phyloP scores from a whole-genome alignment of 2,329 filamentous ascomycete species.

The Botrytis pseudocinerea region DNA sequence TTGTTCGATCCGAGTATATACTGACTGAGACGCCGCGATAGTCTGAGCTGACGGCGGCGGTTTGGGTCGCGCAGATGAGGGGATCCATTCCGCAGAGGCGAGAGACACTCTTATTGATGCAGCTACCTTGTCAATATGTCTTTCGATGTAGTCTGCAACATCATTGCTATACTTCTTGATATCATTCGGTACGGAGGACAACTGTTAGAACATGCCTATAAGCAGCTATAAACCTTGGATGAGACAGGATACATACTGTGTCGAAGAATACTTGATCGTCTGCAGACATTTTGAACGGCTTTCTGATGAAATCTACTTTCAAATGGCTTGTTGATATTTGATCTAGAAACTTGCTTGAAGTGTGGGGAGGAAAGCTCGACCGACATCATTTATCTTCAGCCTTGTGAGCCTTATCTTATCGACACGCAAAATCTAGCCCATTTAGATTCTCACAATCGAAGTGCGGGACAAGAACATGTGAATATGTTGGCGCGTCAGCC shows the following conservation, averaged over 20 bases:
- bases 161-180: conserved; percentile 69
- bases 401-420: conserved; percentile 15
- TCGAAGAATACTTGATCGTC: conserved; percentile 79
- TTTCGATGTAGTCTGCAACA: conserved; percentile 78
- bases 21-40: conserved; percentile 35
- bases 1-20: conserved; percentile 58
- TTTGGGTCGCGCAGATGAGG: conserved; percentile 62
- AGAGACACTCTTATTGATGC: conserved; percentile 68
- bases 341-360: conserved; percentile 16
- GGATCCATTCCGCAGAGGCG: conserved; percentile 70
- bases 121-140: conserved; percentile 76
- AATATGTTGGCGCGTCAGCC: conserved; percentile 10
- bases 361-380: conserved; percentile 18
- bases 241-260: conserved; percentile 56
- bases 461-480: background rate
- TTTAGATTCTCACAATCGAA: background rate
- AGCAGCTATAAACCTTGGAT: background rate
- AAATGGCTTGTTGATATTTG: background rate
- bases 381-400: conserved; percentile 3
- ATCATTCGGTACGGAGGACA: conserved; percentile 61
- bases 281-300: conserved; percentile 63
- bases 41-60: conserved; percentile 47
- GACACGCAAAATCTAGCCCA: too few species aligned
- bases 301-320: conserved; percentile 6
- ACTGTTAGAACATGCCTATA: conserved; percentile 42